Evolutionary conservation across 176 grass and related monocot species (phyloP), one percentile per base, ranked within the genome.

Genomic region (Cymbopogon citratus): DNA sequence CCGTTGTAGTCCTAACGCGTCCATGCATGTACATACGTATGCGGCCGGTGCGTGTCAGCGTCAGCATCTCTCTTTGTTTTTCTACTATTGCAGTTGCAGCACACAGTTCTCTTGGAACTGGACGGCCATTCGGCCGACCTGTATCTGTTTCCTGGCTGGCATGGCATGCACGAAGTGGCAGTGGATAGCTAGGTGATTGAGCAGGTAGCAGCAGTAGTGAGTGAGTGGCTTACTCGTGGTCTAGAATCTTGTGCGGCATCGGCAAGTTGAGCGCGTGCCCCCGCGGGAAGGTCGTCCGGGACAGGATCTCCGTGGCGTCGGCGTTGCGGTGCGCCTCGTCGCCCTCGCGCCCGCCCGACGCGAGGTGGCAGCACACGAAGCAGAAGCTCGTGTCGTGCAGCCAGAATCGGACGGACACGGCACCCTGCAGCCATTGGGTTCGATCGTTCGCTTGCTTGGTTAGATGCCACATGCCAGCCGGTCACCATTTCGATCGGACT

Each of bases 281-380:
- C 7, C 68, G 31, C 0, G 87, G 84, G 82, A 92, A 92, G 79
- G 66, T 78, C 40, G 91, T 90, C 81, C 91, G 79, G 16, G 81
- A 28, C 13, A 92, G 80, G 74, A 92, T 92, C 73, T 92, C 87
- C 40, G 87, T 70, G 49, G 84, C 87, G 81, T 92, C 77, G 67
- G 91, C 75, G 88, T 90, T 92, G 81, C 91, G 87, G 81, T 92
- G 73, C 67, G 79, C 87, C 87, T 90, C 91, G 75, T 92, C 91
- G 41, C 85, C 87, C 28, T 87, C 81, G 65, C 88, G 34, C 2
- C 84, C 87, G 78, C 91, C 91, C 26, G 91, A 92, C 62, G 91
- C 91, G 66, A 92, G 88, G 88, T 92, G 91, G 68, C 91, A 93
- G 64, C 91, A 90, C 66, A 87, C 87, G 81, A 90, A 82, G 81